Evolutionary conservation across 306 rosid genomes (phyloP).

Genomic region (Lathyrus aphaca): DNA sequence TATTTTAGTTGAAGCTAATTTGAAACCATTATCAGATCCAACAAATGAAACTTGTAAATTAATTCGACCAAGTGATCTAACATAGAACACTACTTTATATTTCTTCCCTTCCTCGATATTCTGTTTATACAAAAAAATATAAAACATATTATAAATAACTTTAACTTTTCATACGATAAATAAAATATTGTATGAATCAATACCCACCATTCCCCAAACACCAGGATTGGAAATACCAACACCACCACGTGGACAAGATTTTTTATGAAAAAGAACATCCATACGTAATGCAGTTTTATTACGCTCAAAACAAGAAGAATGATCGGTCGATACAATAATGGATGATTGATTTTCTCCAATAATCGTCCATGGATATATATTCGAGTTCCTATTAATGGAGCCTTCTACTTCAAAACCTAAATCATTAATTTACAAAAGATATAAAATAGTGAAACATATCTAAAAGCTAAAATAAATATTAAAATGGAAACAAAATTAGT

Average conservation of each 20-base stretch:
- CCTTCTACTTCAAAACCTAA: slow-evolving; percentile 89
- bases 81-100: slow-evolving; percentile 55
- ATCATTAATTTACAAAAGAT: background rate
- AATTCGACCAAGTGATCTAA: slow-evolving; percentile 52
- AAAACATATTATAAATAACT: background rate
- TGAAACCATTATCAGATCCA: slow-evolving; percentile 36
- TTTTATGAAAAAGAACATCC: too few relatives aligned
- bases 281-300: too few relatives aligned
- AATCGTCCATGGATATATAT: slow-evolving; percentile 67
- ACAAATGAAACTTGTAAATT: slow-evolving; percentile 56
- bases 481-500: too few relatives aligned
- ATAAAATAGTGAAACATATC: too few relatives aligned
- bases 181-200: background rate
- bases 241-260: slow-evolving; percentile 63
- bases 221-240: slow-evolving; percentile 87
- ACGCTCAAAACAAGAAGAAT: too few relatives aligned
- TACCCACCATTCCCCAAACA: slow-evolving; percentile 78
- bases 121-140: slow-evolving; percentile 33
- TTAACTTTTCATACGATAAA: background rate
- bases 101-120: slow-evolving; percentile 66
- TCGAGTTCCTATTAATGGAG: slow-evolving; percentile 55
- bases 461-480: too few relatives aligned
- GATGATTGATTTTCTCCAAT: slow-evolving; percentile 58
- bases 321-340: slow-evolving; percentile 54
- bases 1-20: slow-evolving; percentile 51